Conservation (phyloP, 1,139 yeast species). For the Zhuliangozyma blackwelliae region DNA sequence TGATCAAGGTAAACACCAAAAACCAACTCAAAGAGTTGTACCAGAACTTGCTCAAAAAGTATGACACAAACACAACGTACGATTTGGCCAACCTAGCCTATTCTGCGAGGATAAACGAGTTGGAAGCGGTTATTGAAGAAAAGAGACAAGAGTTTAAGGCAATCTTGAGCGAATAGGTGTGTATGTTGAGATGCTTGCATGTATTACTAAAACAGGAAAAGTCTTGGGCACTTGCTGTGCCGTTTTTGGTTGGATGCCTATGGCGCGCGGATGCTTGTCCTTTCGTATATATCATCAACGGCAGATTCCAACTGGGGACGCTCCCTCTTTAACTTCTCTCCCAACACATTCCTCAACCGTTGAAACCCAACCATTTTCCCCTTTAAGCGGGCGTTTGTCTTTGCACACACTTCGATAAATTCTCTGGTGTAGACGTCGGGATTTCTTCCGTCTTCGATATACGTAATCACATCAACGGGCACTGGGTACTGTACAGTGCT, state of each 20-base stretch:
- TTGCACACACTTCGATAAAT: conserved; percentile 86
- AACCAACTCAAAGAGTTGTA: conserved; percentile 15
- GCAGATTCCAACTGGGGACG: conserved; percentile 64
- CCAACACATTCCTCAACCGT: conserved; percentile 58
- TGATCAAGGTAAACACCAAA: conserved; percentile 10
- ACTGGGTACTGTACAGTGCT: conserved; percentile 42
- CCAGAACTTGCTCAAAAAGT: conserved; percentile 10
- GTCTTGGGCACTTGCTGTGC: neutral
- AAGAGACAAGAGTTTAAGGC: conserved; percentile 11
- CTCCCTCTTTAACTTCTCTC: conserved; percentile 64
- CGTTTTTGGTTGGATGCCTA: neutral
- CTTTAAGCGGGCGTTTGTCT: conserved; percentile 80
- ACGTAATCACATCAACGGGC: conserved; percentile 74
- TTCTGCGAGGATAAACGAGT: conserved; percentile 14
- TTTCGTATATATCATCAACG: conserved; percentile 31
- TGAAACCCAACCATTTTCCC: conserved; percentile 71
- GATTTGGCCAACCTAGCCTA: conserved; percentile 19
- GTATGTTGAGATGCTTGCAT: too few relatives aligned
- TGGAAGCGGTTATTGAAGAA: conserved; percentile 10
- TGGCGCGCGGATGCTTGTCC: conserved; percentile 12
- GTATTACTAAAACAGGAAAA: neutral
- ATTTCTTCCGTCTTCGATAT: conserved; percentile 92
- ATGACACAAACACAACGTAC: conserved; percentile 14
- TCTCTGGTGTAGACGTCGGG: conserved; percentile 97
- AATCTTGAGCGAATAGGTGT: neutral